Conservation (phyloP, 2,329 filamentous ascomycete species). For the Hypomyces rosellus region DNA sequence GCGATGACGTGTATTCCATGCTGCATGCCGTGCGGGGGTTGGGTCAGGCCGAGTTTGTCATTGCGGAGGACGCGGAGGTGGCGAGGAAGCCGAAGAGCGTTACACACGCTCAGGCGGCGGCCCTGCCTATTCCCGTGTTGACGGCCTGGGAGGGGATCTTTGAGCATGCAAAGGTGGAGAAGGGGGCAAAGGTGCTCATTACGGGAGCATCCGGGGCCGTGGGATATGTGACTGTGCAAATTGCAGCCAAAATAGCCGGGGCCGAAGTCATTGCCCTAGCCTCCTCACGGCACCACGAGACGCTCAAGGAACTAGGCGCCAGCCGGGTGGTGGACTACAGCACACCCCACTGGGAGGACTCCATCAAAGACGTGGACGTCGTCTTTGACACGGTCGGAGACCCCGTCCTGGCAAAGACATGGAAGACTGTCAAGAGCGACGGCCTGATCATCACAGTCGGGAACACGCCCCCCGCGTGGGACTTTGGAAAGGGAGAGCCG, state of each 20-base stretch:
- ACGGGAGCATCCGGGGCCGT: slow-evolving; percentile 27
- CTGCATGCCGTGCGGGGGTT: slow-evolving; percentile 15
- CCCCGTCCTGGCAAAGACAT: slow-evolving; percentile 21
- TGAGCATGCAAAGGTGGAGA: slow-evolving; percentile 13
- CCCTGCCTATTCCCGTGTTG: slow-evolving; percentile 25
- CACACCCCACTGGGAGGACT: slow-evolving; percentile 16
- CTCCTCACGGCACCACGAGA: slow-evolving; percentile 14
- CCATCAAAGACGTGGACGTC: slow-evolving; percentile 19
- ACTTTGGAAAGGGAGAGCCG: slow-evolving; percentile 17
- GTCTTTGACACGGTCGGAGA: slow-evolving; percentile 28
- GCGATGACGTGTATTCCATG: slow-evolving; percentile 24
- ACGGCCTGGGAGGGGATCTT: slow-evolving; percentile 25
- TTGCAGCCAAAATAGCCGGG: slow-evolving; percentile 17
- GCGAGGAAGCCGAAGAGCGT: slow-evolving; percentile 16
- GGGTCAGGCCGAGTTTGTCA: slow-evolving; percentile 24
- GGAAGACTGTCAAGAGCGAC: slow-evolving; percentile 22
- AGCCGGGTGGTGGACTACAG: slow-evolving; percentile 23
- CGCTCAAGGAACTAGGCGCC: slow-evolving; percentile 17
- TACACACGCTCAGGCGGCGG: slow-evolving; percentile 21
- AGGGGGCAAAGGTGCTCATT: slow-evolving; percentile 19
- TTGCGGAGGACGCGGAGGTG: slow-evolving; percentile 13
- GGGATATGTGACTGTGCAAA: slow-evolving; percentile 23
- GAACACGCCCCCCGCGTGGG: slow-evolving; percentile 29
- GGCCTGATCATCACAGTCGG: slow-evolving; percentile 29
- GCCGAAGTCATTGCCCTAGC: slow-evolving; percentile 25